Conservation (phyloP, 192 early-diverging fungal genomes). For the Mycoemilia scoparia region DNA sequence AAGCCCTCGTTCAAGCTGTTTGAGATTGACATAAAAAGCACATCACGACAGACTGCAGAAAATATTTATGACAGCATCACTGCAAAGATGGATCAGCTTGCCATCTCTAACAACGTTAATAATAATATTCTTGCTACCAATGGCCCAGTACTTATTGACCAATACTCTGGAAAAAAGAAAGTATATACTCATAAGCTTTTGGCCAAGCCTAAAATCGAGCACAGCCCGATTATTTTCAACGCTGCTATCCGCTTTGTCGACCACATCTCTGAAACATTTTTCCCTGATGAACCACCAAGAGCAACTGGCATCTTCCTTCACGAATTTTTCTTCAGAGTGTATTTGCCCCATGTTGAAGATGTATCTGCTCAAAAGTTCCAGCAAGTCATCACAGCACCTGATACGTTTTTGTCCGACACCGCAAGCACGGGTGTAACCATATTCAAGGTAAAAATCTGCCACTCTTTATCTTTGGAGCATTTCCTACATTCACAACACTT, state of each 20-base stretch:
- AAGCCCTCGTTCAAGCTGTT: too few relatives aligned
- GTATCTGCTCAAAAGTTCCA: too few relatives aligned
- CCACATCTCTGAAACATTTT: conserved; percentile 10
- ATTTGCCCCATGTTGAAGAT: conserved; percentile 70
- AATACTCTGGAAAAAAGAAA: conserved; percentile 22
- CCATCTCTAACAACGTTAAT: too few relatives aligned
- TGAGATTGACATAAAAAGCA: too few relatives aligned
- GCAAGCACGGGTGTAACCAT: conserved; percentile 17
- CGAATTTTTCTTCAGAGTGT: conserved; percentile 36
- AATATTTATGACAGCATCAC: too few relatives aligned
- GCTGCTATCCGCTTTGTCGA: conserved; percentile 25
- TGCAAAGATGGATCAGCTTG: too few relatives aligned
- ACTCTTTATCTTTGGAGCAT: too few relatives aligned
- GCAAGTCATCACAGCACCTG: too few relatives aligned
- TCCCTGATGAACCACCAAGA: conserved; percentile 16
- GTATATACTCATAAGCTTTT: conserved; percentile 22
- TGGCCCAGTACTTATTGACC: conserved; percentile 19
- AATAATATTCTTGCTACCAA: too few relatives aligned
- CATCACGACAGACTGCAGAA: too few relatives aligned
- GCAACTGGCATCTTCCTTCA: conserved; percentile 49
- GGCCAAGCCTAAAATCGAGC: conserved; percentile 24
- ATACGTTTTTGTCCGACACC: conserved; percentile 13
- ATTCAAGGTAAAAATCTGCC: too few relatives aligned
- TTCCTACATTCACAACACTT: too few relatives aligned
- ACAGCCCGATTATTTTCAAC: conserved; percentile 24